Conservation (phyloP, 306 rosid genomes). For the Ziziphus jujuba region DNA sequence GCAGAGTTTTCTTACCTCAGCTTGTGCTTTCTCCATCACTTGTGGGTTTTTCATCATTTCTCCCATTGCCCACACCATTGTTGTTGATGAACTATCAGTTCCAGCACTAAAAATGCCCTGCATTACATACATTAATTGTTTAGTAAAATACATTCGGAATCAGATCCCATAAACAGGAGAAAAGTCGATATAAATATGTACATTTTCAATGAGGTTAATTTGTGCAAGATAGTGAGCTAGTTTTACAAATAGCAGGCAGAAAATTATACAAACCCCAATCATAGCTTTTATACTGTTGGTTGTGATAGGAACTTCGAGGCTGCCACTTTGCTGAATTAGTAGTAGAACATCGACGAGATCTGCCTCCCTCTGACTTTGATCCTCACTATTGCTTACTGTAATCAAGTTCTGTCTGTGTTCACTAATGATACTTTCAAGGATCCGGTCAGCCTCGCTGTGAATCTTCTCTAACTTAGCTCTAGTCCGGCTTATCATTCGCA, state of each 20-base stretch:
- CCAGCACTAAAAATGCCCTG: slow-evolving; percentile 5
- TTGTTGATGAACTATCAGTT: not conserved
- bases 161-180: too few species aligned
- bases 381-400: not conserved
- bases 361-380: slow-evolving; percentile 1
- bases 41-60: slow-evolving; percentile 11
- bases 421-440: slow-evolving; percentile 22
- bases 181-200: too few species aligned
- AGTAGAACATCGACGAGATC: slow-evolving; percentile 20
- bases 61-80: slow-evolving; percentile 1
- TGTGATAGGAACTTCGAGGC: not conserved
- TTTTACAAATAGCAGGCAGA: not conserved
- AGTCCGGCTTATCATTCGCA: slow-evolving; percentile 10
- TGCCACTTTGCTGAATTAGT: not conserved
- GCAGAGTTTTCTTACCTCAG: slow-evolving; percentile 1
- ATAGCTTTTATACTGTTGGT: slow-evolving; percentile 11
- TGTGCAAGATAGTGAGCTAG: not conserved
- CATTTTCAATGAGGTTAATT: too few species aligned
- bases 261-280: not conserved
- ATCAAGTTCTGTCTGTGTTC: slow-evolving; percentile 3
- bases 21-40: slow-evolving; percentile 16
- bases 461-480: slow-evolving; percentile 20
- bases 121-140: not conserved
- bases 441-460: slow-evolving; percentile 8
- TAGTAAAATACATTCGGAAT: not conserved